phyloP scores from a whole-genome alignment of 352 stramenopile species.

The Globisporangium middletonii region DNA sequence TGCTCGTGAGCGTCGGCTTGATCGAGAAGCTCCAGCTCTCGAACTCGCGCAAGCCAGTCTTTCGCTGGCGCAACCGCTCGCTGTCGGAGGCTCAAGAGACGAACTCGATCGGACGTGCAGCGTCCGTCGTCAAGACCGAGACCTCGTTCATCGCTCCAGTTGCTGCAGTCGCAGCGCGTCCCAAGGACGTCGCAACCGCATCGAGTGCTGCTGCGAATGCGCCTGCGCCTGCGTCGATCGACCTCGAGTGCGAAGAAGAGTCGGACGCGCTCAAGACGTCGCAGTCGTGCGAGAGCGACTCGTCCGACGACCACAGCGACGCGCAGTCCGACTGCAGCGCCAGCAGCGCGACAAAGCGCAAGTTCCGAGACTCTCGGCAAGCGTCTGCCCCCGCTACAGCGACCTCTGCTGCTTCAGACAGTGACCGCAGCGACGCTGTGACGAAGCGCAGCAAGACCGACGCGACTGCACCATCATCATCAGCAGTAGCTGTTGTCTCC shows the following conservation, averaged over 20 bases:
- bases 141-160: not conserved
- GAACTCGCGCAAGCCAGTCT: constrained; percentile 77
- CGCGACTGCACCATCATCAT: not conserved
- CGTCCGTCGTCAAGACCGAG: not conserved
- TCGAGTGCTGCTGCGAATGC: not conserved
- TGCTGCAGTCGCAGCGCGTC: not conserved
- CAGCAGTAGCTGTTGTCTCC: not conserved
- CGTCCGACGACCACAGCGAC: constrained; percentile 50
- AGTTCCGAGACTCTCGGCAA: constrained; percentile 9
- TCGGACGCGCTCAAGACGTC: constrained; percentile 35
- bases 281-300: constrained; percentile 58
- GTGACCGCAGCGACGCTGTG: constrained; percentile 8
- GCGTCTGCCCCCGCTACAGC: too few species aligned
- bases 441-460: constrained; percentile 22
- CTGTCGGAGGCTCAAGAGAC: constrained; percentile 4
- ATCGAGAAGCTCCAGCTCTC: constrained; percentile 87
- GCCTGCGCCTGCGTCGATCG: not conserved
- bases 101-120: not conserved
- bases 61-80: constrained; percentile 64
- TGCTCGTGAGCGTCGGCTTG: constrained; percentile 90
- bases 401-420: constrained; percentile 15
- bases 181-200: not conserved
- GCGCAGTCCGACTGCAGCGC: constrained; percentile 41
- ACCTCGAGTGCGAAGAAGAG: constrained; percentile 13
- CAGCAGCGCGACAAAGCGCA: constrained; percentile 30